A percentile compares a stretch with the other conserved stretches of the same genome.
Evolutionary conservation across 202 grass and related monocot genomes (phyloP).

Genomic region (Panicum hallii): DNA sequence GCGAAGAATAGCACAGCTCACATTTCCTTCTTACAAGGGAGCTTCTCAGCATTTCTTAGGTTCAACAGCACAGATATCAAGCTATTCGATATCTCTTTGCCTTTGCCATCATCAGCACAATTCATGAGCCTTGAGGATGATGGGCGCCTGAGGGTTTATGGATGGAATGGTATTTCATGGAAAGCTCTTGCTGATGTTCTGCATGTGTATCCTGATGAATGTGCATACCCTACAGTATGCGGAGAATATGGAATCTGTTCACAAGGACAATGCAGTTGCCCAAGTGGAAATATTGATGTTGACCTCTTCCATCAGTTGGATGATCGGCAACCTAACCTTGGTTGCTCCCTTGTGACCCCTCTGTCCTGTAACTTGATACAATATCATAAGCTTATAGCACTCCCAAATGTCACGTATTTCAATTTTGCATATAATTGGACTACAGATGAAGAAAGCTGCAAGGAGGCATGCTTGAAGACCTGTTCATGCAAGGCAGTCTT

Average conservation of each 20-base stretch:
- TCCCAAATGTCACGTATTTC: constrained; percentile 70
- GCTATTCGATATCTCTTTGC: constrained; percentile 50
- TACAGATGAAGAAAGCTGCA: constrained; percentile 74
- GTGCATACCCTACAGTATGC: constrained; percentile 76
- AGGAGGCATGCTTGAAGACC: constrained; percentile 65
- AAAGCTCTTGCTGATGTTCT: constrained; percentile 57
- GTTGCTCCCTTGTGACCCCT: constrained; percentile 58
- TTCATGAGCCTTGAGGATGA: constrained; percentile 72
- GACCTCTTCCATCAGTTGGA: constrained; percentile 56
- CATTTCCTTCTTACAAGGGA: constrained; percentile 66
- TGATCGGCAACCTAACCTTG: constrained; percentile 48
- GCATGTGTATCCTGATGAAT: constrained; percentile 52
- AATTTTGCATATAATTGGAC: constrained; percentile 54
- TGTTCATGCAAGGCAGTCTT: constrained; percentile 77
- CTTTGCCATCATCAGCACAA: constrained; percentile 61
- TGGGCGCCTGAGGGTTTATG: constrained; percentile 73
- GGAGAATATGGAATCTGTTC: constrained; percentile 81
- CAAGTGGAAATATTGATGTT: constrained; percentile 36
- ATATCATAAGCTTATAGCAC: constrained; percentile 63
- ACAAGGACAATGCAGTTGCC: constrained; percentile 72
- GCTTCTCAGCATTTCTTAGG: constrained; percentile 54
- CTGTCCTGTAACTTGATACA: constrained; percentile 66
- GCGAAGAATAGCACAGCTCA: constrained; percentile 50
- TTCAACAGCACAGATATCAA: constrained; percentile 43
- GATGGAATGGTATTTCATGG: constrained; percentile 57